Evolutionary conservation across 2,329 filamentous ascomycete species (phyloP).

Genomic region (Aspergillus ustus): DNA sequence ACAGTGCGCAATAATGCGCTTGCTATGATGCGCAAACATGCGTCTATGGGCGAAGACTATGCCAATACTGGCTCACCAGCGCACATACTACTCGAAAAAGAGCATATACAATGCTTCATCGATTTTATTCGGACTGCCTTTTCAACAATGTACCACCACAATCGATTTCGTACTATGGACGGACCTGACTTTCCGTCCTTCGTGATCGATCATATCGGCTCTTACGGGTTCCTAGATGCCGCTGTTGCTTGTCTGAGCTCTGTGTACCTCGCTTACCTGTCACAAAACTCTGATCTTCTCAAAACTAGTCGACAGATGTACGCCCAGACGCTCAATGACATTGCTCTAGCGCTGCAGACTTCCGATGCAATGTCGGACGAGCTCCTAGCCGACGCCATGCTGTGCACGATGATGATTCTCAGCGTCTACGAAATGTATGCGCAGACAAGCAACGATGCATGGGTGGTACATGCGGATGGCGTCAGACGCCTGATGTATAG

Average conservation of each 20-base stretch:
- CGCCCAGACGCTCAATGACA: constrained; percentile 35
- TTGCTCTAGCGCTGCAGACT: constrained; percentile 35
- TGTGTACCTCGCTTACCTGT: constrained; percentile 32
- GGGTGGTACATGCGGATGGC: constrained; percentile 44
- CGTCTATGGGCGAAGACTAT: constrained; percentile 13
- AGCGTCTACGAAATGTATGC: constrained; percentile 48
- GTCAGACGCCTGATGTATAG: constrained; percentile 41
- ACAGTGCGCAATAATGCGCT: constrained; percentile 31
- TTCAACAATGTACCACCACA: constrained; percentile 34
- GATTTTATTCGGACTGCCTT: constrained; percentile 35
- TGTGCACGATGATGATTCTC: constrained; percentile 43
- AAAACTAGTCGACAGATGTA: constrained; percentile 37
- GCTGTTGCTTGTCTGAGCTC: constrained; percentile 34
- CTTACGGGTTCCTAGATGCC: constrained; percentile 30
- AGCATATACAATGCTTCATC: constrained; percentile 23
- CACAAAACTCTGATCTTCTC: constrained; percentile 28
- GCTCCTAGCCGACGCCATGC: constrained; percentile 38
- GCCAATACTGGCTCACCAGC: constrained; percentile 1
- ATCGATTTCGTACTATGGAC: constrained; percentile 30
- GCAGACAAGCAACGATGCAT: constrained; percentile 40
- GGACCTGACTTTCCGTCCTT: constrained; percentile 29
- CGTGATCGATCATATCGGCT: constrained; percentile 30
- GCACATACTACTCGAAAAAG: constrained; percentile 8
- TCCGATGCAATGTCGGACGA: constrained; percentile 35
- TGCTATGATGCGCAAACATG: constrained; percentile 29